Conservation (phyloP, 345 rosid species). For the Salix viminalis region DNA sequence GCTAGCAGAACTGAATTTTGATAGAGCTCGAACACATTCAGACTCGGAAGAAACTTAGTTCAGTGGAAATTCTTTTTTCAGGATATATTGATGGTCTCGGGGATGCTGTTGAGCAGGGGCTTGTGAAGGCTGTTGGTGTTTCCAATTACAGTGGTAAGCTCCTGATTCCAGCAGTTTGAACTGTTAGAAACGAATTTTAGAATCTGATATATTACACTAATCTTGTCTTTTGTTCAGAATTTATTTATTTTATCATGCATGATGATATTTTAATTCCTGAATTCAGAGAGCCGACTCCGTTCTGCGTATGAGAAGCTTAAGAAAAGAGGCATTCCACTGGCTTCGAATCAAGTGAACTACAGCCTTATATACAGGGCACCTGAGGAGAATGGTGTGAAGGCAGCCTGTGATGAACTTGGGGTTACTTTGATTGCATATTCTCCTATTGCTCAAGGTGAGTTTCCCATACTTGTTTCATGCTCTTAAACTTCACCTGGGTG, state of each 20-base stretch:
- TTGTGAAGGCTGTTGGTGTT: constrained; percentile 97
- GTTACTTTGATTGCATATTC: constrained; percentile 86
- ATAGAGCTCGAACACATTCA: constrained; percentile 5
- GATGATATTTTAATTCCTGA: constrained; percentile 5
- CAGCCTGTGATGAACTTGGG: constrained; percentile 90
- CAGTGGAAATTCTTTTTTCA: constrained; percentile 37
- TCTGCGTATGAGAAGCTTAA: constrained; percentile 72
- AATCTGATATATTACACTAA: not conserved
- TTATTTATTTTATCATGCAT: not conserved
- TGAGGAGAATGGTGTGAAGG: constrained; percentile 83
- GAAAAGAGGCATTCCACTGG: constrained; percentile 85
- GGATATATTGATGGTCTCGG: constrained; percentile 97
- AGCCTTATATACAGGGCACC: constrained; percentile 86
- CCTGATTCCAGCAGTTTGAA: constrained; percentile 3
- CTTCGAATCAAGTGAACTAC: constrained; percentile 96
- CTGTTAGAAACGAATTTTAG: not conserved
- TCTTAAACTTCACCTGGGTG: constrained; percentile 4
- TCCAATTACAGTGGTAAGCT: constrained; percentile 78
- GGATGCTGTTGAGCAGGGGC: constrained; percentile 95
- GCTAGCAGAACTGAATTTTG: constrained; percentile 14
- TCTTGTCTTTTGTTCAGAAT: not conserved
- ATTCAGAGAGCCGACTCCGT: constrained; percentile 71
- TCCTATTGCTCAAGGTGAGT: constrained; percentile 90
- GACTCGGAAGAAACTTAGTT: constrained; percentile 20
- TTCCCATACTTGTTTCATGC: not conserved